phyloP scores from a whole-genome alignment of 495 filamentous ascomycete genomes.

The Trichoderma reesei region DNA sequence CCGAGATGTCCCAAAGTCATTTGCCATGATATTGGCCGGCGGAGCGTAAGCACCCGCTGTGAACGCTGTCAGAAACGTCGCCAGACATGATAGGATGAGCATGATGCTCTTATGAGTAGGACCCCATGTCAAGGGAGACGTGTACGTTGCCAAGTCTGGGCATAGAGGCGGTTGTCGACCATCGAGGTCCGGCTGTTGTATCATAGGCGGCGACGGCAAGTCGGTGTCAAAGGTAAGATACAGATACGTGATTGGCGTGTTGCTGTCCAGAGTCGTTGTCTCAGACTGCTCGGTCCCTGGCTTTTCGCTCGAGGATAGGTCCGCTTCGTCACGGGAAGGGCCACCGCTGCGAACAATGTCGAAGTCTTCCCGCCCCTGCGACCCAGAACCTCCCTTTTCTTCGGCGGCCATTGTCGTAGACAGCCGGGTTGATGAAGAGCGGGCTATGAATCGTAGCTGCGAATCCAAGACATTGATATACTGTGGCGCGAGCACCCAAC shows the following conservation, averaged over 20 bases:
- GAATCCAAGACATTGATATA: neutral
- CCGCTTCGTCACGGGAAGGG: neutral
- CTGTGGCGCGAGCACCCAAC: neutral
- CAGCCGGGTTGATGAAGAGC: neutral
- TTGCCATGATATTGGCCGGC: slow-evolving; percentile 49
- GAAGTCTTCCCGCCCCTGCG: neutral
- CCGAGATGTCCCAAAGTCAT: slow-evolving; percentile 52
- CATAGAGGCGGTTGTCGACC: slow-evolving; percentile 32
- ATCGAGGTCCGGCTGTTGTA: slow-evolving; percentile 18
- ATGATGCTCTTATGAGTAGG: slow-evolving; percentile 56
- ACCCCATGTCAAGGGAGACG: slow-evolving; percentile 68
- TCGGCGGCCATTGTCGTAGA: neutral
- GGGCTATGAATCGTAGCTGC: neutral
- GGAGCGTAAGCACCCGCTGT: slow-evolving; percentile 73
- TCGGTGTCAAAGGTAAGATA: slow-evolving; percentile 66
- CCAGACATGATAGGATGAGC: slow-evolving; percentile 63
- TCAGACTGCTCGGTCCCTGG: neutral
- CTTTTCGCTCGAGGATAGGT: neutral
- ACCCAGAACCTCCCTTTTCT: neutral
- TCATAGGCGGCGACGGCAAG: slow-evolving; percentile 43
- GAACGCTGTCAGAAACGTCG: slow-evolving; percentile 72
- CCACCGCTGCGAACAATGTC: neutral
- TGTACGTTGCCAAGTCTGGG: slow-evolving; percentile 59
- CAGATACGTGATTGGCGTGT: slow-evolving; percentile 45
- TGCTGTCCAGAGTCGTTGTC: slow-evolving; percentile 11